Evolutionary conservation across 2,329 filamentous ascomycete species (phyloP).

Genomic region (Diaporthe citriasiana): DNA sequence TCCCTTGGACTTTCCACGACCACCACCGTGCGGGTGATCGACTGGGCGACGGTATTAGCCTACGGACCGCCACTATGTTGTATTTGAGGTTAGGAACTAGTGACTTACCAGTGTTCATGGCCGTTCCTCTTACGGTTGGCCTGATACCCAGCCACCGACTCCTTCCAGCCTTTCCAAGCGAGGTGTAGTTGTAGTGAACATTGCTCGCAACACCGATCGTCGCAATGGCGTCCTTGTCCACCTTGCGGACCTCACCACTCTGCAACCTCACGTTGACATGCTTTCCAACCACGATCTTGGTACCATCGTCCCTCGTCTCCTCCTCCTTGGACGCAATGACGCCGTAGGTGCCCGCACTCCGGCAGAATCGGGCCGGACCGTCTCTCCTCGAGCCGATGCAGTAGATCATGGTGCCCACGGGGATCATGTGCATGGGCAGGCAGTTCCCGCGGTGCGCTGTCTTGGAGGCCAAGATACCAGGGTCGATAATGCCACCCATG

Average conservation of each 20-base stretch:
- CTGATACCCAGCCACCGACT: conserved; percentile 94
- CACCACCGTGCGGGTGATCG: conserved; percentile 98
- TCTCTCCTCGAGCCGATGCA: conserved; percentile 85
- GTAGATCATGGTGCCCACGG: conserved; percentile 92
- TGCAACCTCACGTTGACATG: conserved; percentile 89
- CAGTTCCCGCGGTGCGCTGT: conserved; percentile 97
- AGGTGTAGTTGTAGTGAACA: conserved; percentile 87
- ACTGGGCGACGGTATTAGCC: conserved; percentile 59
- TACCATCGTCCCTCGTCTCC: conserved; percentile 72
- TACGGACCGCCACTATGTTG: neutral
- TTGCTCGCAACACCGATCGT: conserved; percentile 97
- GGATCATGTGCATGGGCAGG: conserved; percentile 94
- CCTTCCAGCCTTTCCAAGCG: conserved; percentile 95
- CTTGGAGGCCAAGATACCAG: conserved; percentile 94
- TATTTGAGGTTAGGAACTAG: neutral
- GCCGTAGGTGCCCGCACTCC: conserved; percentile 93
- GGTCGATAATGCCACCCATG: conserved; percentile 94
- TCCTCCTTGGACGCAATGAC: conserved; percentile 92
- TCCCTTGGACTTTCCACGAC: conserved; percentile 99
- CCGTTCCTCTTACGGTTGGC: conserved; percentile 95
- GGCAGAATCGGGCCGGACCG: conserved; percentile 88
- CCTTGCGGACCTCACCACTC: conserved; percentile 91
- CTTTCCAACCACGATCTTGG: conserved; percentile 75
- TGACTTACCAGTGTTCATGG: conserved; percentile 91
- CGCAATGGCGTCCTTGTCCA: conserved; percentile 92